Conservation (phyloP, 345 rosid genomes). For the Syzygium jambos region DNA sequence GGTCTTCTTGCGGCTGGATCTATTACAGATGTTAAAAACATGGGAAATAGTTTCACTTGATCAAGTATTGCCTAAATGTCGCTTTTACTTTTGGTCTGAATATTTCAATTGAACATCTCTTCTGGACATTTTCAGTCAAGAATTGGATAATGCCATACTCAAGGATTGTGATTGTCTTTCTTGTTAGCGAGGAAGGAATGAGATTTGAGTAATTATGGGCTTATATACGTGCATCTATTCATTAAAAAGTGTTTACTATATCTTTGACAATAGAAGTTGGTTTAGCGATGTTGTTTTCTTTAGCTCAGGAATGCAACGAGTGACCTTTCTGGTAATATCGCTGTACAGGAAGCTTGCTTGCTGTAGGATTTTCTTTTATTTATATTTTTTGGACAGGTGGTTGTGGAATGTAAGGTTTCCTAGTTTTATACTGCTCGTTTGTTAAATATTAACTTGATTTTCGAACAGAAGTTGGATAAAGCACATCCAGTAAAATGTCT, state of each 20-base stretch:
- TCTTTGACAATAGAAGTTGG: not conserved
- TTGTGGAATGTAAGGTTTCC: not conserved
- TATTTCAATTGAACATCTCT: no score
- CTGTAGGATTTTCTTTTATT: not conserved
- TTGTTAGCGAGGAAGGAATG: not conserved
- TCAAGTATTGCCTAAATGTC: no score
- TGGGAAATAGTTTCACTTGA: no score
- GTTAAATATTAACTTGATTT: not conserved
- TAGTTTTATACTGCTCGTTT: not conserved
- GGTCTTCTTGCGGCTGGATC: not conserved
- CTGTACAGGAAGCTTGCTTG: not conserved
- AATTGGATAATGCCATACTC: fast-evolving
- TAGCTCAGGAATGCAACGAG: not conserved
- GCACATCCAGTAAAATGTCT: not conserved
- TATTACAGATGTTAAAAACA: not conserved
- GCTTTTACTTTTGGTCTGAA: no score
- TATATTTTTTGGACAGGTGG: not conserved
- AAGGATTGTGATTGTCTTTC: not conserved
- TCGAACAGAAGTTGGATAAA: not conserved
- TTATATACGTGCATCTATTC: not conserved
- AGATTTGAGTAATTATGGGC: not conserved
- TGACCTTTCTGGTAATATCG: not conserved
- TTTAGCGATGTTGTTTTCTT: not conserved
- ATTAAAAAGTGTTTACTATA: not conserved
- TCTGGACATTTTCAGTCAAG: no score